Evolutionary conservation across 768 basidiomycete genomes (phyloP).

Genomic region (Lentinula aciculospora): DNA sequence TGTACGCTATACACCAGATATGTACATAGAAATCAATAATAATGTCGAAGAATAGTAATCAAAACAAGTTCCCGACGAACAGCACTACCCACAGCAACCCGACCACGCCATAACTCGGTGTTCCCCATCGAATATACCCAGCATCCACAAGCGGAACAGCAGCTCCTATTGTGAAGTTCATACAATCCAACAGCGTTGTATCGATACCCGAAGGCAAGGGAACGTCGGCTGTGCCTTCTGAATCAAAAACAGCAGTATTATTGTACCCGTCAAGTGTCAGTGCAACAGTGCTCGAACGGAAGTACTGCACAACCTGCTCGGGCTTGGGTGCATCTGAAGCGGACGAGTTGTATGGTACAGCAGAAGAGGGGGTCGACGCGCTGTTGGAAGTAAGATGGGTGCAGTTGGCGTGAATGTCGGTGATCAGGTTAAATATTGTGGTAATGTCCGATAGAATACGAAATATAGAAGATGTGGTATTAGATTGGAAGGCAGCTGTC

Average conservation of each 20-base stretch:
- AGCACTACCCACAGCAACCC: neutral
- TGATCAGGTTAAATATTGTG: constrained; percentile 38
- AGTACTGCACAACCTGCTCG: constrained; percentile 46
- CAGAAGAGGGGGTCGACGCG: constrained; percentile 21
- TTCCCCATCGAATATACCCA: neutral
- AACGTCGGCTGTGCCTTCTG: constrained; percentile 23
- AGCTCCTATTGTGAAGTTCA: constrained; percentile 46
- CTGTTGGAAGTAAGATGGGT: constrained; percentile 26
- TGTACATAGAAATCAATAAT: no score
- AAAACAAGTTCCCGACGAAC: neutral
- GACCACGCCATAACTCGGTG: neutral
- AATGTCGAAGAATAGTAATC: neutral
- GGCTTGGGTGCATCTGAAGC: constrained; percentile 18
- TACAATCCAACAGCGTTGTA: constrained; percentile 33
- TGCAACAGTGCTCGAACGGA: constrained; percentile 48
- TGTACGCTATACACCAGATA: no score
- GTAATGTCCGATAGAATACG: constrained; percentile 43
- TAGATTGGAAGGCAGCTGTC: constrained; percentile 34
- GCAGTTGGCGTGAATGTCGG: constrained; percentile 37
- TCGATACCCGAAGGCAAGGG: constrained; percentile 39
- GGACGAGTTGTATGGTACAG: constrained; percentile 21
- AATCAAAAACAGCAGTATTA: constrained; percentile 40
- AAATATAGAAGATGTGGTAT: constrained; percentile 33
- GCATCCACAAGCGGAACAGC: constrained; percentile 6
- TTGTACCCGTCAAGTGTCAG: constrained; percentile 58